phyloP scores from a whole-genome alignment of 108 stramenopile species.

The Nitzschia sp. region DNA sequence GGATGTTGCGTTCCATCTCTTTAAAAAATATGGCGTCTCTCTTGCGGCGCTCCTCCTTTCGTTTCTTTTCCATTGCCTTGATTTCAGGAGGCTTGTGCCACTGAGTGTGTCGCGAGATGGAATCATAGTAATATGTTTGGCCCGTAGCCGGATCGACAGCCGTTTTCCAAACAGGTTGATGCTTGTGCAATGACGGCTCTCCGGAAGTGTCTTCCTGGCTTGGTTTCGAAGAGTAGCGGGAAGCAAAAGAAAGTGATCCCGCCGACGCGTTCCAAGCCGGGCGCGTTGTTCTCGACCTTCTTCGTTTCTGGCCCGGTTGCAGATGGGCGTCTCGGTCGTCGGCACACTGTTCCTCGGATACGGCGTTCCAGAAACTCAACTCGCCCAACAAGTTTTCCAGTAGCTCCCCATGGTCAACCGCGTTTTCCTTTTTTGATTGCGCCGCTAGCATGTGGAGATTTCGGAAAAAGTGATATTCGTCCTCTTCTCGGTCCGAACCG shows the following conservation, averaged over 20 bases:
- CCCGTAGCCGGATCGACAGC: constrained; percentile 62
- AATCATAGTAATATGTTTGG: constrained; percentile 68
- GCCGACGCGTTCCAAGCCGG: too few species aligned
- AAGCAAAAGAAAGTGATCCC: too few species aligned
- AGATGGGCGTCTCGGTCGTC: not conserved
- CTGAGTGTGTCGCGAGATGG: constrained; percentile 51
- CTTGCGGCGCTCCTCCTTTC: constrained; percentile 21
- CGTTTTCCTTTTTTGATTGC: not conserved
- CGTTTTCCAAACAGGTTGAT: constrained; percentile 46
- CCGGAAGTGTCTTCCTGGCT: not conserved
- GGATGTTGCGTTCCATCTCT: constrained; percentile 50
- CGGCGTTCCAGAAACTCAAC: constrained; percentile 12
- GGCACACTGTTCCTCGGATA: not conserved
- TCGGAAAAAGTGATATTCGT: constrained; percentile 7
- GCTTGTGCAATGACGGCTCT: not conserved
- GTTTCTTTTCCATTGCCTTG: constrained; percentile 22
- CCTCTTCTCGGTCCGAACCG: constrained; percentile 4
- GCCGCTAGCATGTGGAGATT: not conserved
- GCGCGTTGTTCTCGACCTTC: not conserved
- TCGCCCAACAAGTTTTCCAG: constrained; percentile 1
- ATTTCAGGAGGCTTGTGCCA: constrained; percentile 56
- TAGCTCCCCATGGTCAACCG: not conserved
- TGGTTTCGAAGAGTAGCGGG: too few species aligned
- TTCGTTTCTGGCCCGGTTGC: not conserved
- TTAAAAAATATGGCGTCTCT: constrained; percentile 35